These are phyloP conservation scores for Triticum monococcum DNA, from an alignment of 176 grass and related monocot genomes.

Conservation along the genomic window DNA sequence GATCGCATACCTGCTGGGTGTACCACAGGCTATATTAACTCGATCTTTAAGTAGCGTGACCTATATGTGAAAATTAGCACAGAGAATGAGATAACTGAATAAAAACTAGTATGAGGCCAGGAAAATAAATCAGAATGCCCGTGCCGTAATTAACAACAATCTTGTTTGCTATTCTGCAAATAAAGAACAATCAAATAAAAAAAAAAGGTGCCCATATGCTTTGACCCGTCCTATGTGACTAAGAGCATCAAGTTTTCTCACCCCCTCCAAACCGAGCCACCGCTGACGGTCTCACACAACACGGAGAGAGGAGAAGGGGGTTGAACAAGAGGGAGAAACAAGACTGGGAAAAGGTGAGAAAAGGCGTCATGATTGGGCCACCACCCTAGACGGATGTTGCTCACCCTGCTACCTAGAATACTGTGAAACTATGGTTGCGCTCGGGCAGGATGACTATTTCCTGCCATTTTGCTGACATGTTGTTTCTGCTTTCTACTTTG, in stretches of 20 bases:
- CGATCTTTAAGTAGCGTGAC: slow-evolving; percentile 57
- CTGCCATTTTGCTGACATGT: not conserved
- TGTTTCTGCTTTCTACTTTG: not conserved
- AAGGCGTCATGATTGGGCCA: not conserved
- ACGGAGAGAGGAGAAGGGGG: not conserved
- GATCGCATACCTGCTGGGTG: slow-evolving; percentile 76
- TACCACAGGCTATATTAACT: slow-evolving; percentile 95
- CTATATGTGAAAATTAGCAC: slow-evolving; percentile 32
- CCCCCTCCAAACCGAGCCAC: not conserved
- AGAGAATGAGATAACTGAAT: not conserved
- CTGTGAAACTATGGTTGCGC: not conserved
- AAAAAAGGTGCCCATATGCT: not conserved
- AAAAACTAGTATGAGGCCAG: not conserved
- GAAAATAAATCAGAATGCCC: not conserved
- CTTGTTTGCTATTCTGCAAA: not conserved
- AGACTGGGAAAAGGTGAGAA: not conserved
- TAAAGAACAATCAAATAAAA: slow-evolving; percentile 5
- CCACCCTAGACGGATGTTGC: not conserved
- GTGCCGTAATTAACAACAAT: not conserved
- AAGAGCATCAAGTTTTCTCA: not conserved
- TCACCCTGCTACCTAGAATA: not conserved
- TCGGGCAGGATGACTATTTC: not conserved
- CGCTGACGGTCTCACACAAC: not conserved
- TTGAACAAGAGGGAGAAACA: not conserved
- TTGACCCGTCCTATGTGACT: not conserved